phyloP scores from a whole-genome alignment of 2,329 filamentous ascomycete species.

The Pleurostoma richardsiae region DNA sequence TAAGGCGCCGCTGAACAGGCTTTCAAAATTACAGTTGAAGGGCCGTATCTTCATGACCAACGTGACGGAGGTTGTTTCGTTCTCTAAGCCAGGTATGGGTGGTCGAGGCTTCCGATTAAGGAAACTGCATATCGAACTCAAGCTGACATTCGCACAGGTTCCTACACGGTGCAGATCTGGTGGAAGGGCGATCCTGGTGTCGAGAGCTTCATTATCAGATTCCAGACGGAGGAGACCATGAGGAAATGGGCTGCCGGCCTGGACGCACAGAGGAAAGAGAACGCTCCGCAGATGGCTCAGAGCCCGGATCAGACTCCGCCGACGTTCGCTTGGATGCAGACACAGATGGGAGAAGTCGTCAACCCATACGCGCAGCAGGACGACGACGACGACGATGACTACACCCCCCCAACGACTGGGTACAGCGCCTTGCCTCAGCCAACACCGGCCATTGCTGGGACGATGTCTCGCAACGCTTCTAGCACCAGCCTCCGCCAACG shows the following conservation, averaged over 20 bases:
- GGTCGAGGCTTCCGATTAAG: not conserved
- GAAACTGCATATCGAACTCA: not conserved
- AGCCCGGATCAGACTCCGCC: constrained; percentile 51
- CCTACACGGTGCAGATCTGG: constrained; percentile 94
- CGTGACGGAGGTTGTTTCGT: constrained; percentile 86
- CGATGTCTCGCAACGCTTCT: constrained; percentile 63
- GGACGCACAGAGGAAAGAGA: constrained; percentile 67
- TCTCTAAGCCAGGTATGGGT: constrained; percentile 75
- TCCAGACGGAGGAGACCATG: constrained; percentile 86
- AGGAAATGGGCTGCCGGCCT: constrained; percentile 85
- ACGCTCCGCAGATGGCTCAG: constrained; percentile 41
- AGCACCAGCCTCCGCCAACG: constrained; percentile 70
- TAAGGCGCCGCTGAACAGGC: constrained; percentile 53
- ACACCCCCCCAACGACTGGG: constrained; percentile 28
- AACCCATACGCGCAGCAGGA: constrained; percentile 75
- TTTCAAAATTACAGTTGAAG: constrained; percentile 86
- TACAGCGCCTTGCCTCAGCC: constrained; percentile 17
- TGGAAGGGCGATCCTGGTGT: constrained; percentile 97
- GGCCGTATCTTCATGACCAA: constrained; percentile 99
- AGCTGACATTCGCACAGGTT: constrained; percentile 51
- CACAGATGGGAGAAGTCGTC: constrained; percentile 60
- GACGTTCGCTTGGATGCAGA: constrained; percentile 76
- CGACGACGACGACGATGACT: constrained; percentile 57
- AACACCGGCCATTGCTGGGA: constrained; percentile 25
- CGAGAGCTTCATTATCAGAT: constrained; percentile 94